Evolutionary conservation across 139 green algal genomes (phyloP).

Genomic region (Coelastrella sp.): DNA sequence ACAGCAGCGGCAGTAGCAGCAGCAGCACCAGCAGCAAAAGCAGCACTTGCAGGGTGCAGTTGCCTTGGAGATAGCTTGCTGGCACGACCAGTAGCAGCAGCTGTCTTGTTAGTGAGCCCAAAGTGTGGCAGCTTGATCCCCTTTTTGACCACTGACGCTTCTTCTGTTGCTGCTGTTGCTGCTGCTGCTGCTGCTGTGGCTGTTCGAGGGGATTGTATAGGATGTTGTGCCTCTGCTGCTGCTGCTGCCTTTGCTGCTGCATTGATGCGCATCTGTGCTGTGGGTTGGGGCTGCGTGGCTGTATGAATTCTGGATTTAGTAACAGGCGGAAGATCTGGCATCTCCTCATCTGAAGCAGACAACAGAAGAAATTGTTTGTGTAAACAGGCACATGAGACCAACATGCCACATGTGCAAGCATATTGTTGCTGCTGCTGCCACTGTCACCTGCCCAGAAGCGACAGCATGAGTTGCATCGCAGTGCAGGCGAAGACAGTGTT

Average conservation of each 20-base stretch:
- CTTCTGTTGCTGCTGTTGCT: neutral
- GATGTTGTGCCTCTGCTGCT: neutral
- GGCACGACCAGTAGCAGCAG: neutral
- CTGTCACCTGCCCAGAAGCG: too few relatives aligned
- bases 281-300: neutral
- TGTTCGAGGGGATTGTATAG: neutral
- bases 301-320: neutral
- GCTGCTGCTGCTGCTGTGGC: neutral
- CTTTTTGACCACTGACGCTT: neutral
- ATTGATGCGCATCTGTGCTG: conserved; percentile 13
- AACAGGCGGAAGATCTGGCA: neutral
- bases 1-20: neutral
- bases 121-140: neutral
- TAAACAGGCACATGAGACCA: too few relatives aligned
- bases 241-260: conserved; percentile 7
- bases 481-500: too few relatives aligned
- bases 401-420: too few relatives aligned
- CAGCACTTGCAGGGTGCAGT: neutral
- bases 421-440: too few relatives aligned
- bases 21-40: neutral
- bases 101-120: too few relatives aligned
- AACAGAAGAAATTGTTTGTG: too few relatives aligned
- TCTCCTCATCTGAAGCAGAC: neutral
- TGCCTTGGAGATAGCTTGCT: too few relatives aligned
- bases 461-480: too few relatives aligned